Conservation (phyloP, 1,284 basidiomycete genomes). For the Trichosporon ovoides region DNA sequence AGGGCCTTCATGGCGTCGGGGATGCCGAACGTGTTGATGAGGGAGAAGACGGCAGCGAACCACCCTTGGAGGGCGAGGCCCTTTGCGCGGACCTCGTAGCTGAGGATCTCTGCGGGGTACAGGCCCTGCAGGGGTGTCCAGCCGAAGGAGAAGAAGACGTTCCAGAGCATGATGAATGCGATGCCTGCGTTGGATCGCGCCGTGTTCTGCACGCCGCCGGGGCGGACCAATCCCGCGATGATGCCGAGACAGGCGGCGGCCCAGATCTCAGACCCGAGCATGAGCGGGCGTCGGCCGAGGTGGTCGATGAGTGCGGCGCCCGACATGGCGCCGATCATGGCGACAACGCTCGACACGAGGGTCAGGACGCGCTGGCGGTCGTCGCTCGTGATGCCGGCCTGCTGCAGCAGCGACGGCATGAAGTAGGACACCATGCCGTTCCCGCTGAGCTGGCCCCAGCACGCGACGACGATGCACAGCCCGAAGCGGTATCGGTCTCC, state of each 20-base stretch:
- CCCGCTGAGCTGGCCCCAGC: conserved; percentile 33
- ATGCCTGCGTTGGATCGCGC: conserved; percentile 31
- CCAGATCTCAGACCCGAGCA: conserved; percentile 17
- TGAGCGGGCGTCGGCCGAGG: conserved; percentile 31
- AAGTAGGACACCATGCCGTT: conserved; percentile 48
- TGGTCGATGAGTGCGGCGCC: conserved; percentile 28
- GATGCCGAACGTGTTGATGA: conserved; percentile 39
- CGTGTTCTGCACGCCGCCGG: conserved; percentile 17
- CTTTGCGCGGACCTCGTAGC: conserved; percentile 56
- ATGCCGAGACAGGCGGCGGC: conserved; percentile 19
- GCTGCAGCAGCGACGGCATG: conserved; percentile 27
- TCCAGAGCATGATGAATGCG: conserved; percentile 24
- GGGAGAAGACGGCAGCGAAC: conserved; percentile 21
- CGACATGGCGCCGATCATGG: conserved; percentile 29
- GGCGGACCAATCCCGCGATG: conserved; percentile 27
- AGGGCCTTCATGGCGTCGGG: conserved; percentile 27
- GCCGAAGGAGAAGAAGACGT: conserved; percentile 50
- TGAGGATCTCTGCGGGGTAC: conserved; percentile 56
- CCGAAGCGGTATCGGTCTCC: conserved; percentile 53
- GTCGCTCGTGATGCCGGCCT: conserved; percentile 27
- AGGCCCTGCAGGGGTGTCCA: conserved; percentile 58
- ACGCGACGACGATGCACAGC: conserved; percentile 52
- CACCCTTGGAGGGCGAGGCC: conserved; percentile 44
- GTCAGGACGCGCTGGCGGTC: conserved; percentile 30
- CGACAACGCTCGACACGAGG: conserved; percentile 28